Evolutionary conservation across 169 alveolate genomes (phyloP), one percentile per base, ranked within the genome.

Genomic region (Eimeria sp.): DNA sequence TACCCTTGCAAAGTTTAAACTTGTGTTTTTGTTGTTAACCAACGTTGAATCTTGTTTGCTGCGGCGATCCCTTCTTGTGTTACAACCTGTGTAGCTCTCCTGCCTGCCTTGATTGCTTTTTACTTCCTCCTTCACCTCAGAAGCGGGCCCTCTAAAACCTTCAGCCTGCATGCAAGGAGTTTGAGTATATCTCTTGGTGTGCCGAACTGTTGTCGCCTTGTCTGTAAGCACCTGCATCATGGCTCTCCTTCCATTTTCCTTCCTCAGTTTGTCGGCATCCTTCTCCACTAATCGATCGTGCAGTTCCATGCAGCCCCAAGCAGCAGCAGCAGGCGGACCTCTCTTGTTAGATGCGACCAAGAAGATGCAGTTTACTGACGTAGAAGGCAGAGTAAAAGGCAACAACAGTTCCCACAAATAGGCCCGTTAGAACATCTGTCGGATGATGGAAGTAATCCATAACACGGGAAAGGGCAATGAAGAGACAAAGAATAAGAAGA

Each of bases 381-480:
- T 82, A 93, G 54, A 93, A 82, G 49, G 88, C 76, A 3, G 96
- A 49, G 30, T 51, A 93, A 43, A 82, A 20, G 0, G 93, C 96
- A 14, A 72, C n/a, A 30, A 45, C 11, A 30, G 76, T 54, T 6
- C 96, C 96, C 13, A 93, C 88, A 20, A 65, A 27, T 16, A 93
- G 89, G 65, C 96, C 96, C 10, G 93, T 65, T 18, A 82, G 45
- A 18, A 93, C 96, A 47, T 93, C 96, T 30, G 72, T 34, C 25
- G 93, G 96, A 67, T 93, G 96, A 51, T 93, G 96, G 40, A 49
- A 93, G 65, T 10, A 58, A 70, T 93, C 96, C 86, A 51, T 63
- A n/a, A 93, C 83, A 22, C 96, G 92, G 25, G 96, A 93, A n/a
- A 93, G 40, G 70, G 92, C 96, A 30, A 93, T 82, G 47, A 93